Evolutionary conservation across 768 basidiomycete genomes (phyloP).

Genomic region (Amanita inopinata): DNA sequence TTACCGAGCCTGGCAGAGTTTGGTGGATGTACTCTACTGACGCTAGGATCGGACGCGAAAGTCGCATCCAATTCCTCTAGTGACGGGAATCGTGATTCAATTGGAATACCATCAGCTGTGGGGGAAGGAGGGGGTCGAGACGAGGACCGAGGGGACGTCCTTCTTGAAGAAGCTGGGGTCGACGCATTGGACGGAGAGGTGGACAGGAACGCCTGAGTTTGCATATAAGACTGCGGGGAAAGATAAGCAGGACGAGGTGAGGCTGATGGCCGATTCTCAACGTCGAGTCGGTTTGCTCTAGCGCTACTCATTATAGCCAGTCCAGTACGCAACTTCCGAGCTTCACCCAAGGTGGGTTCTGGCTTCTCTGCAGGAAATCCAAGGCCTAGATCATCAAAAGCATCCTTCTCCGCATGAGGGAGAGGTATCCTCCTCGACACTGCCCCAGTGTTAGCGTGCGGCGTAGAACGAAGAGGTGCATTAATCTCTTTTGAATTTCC

Average conservation of each 20-base stretch:
- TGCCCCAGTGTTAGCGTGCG: conserved; percentile 20
- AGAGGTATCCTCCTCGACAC: conserved; percentile 1
- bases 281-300: conserved; percentile 18
- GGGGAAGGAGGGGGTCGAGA: conserved; percentile 19
- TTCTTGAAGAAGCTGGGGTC: conserved; percentile 20
- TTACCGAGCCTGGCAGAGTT: not conserved
- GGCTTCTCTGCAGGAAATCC: conserved; percentile 31
- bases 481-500: not conserved
- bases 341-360: conserved; percentile 67
- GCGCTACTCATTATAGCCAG: conserved; percentile 42
- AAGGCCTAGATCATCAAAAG: conserved; percentile 69
- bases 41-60: conserved; percentile 20
- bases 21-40: not conserved
- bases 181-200: conserved; percentile 21
- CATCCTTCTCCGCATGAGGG: conserved; percentile 33
- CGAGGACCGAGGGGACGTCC: conserved; percentile 21
- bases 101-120: conserved; percentile 32
- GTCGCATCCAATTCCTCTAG: conserved; percentile 72
- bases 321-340: conserved; percentile 62
- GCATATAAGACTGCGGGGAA: conserved; percentile 5
- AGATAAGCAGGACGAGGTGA: conserved; percentile 23
- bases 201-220: conserved; percentile 14
- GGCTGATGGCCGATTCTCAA: conserved; percentile 16
- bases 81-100: conserved; percentile 77
- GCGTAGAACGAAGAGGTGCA: conserved; percentile 16